Evolutionary conservation across 2,329 filamentous ascomycete genomes (phyloP), one percentile per base, ranked within the genome.

Genomic region (Cercospora sp.): DNA sequence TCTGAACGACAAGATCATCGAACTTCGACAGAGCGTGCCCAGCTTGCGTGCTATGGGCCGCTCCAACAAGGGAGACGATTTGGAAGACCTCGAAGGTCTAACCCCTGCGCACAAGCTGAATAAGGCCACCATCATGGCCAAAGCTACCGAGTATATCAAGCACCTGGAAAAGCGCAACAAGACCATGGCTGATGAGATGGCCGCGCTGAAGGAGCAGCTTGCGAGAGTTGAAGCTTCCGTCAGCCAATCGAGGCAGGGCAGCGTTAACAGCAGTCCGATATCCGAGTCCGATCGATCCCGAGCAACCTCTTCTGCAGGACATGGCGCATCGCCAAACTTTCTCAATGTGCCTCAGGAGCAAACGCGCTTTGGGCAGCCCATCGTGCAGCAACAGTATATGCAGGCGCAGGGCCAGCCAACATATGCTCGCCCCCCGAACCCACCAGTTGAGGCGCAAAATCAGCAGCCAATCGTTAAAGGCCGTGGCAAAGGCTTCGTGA

Each of bases 1-100:
- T 76, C 85, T 98, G 66, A 98, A 98, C 77, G 94, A 97, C 78
- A 98, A 98, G 83, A 98, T 98, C 75, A 91, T 93, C 57, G 93
- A 94, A 67, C 83, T 98, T 69, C 87, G 94, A 74, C 93, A 97
- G 79, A 96, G 93, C 76, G 93, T 98, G 13, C 94, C 94, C 1
- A 96, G 92, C 79, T 83, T 98, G 66, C 89, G 94, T 60, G 91
- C 93, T 73, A 92, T 94, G 87, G 89, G 89, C 84, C 89, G 81
- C 12, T 76, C 78, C 6, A 74, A 72, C 6, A 64, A 65, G 30
- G 71, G 88, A 90, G 92, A 96, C 72, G 92, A 95, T 67, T 84
- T 91, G 16, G 90, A 96, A 74, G 93, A 93, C 62, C 83, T 95
- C 9, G 83, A 84, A 69, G 83, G 83, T 62, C 90, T 93, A 2